A percentile compares a stretch with the other conserved stretches of the same genome.
These are phyloP conservation scores for Penicillium ochrochloron DNA, from an alignment of 495 filamentous ascomycete species.

Conservation along the genomic window DNA sequence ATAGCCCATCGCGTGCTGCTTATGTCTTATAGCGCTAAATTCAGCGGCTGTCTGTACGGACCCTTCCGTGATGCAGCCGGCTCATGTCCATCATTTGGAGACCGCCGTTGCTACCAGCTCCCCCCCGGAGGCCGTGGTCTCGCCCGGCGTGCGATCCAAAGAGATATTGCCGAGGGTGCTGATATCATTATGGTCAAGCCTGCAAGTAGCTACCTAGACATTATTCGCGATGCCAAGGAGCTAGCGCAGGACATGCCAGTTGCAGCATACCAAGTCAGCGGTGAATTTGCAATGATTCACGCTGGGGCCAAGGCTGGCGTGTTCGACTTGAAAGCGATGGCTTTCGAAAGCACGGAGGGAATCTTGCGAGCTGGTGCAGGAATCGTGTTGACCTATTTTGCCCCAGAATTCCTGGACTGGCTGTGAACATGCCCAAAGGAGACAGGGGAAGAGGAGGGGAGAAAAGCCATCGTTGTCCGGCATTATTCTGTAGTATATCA, in stretches of 20 bases:
- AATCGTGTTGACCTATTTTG: slow-evolving; percentile 93
- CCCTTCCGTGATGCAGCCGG: slow-evolving; percentile 97
- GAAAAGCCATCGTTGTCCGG: neutral
- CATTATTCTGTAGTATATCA: slow-evolving; percentile 5
- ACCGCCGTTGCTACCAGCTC: slow-evolving; percentile 94
- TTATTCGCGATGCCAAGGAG: slow-evolving; percentile 95
- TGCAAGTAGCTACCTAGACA: slow-evolving; percentile 89
- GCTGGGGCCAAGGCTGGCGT: slow-evolving; percentile 94
- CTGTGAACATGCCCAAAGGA: slow-evolving; percentile 32
- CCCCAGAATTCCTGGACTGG: slow-evolving; percentile 92
- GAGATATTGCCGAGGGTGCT: slow-evolving; percentile 91
- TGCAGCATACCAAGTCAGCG: slow-evolving; percentile 94
- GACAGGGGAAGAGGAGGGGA: neutral
- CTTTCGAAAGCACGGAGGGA: slow-evolving; percentile 88
- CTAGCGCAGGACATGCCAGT: slow-evolving; percentile 87
- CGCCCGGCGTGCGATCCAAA: slow-evolving; percentile 84
- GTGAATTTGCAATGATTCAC: slow-evolving; percentile 98
- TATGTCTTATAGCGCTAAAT: slow-evolving; percentile 98
- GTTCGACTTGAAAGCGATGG: slow-evolving; percentile 96
- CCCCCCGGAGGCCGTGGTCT: slow-evolving; percentile 92
- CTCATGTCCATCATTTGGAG: slow-evolving; percentile 89
- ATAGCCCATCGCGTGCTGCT: slow-evolving; percentile 86
- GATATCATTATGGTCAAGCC: slow-evolving; percentile 99
- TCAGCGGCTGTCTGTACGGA: slow-evolving; percentile 93
- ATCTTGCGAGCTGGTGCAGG: slow-evolving; percentile 91